A percentile compares a stretch with the other conserved stretches of the same genome.
These are phyloP conservation scores for Sordariomycetes sp. DNA, from an alignment of 2,329 filamentous ascomycete genomes.

Conservation along the genomic window DNA sequence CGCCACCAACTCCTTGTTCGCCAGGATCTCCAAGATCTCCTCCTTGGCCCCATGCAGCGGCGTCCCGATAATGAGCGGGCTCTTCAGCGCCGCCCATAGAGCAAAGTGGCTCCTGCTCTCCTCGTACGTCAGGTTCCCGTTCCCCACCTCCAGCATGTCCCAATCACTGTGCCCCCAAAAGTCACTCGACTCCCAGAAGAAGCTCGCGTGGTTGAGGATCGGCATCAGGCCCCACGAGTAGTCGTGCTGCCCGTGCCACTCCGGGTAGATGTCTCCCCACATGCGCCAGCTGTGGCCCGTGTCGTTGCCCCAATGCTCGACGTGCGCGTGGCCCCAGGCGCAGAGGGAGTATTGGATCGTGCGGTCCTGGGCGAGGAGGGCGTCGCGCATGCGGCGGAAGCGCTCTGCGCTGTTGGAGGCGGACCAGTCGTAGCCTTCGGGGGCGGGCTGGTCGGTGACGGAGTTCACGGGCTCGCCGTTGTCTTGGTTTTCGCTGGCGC, in stretches of 20 bases:
- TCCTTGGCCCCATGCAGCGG: constrained; percentile 20
- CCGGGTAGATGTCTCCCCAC: constrained; percentile 24
- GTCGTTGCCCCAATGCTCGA: constrained; percentile 32
- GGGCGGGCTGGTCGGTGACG: constrained; percentile 18
- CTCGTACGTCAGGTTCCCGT: constrained; percentile 26
- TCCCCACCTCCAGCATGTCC: constrained; percentile 38
- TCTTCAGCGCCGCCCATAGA: constrained; percentile 36
- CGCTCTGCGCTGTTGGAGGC: constrained; percentile 30
- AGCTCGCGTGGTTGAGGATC: constrained; percentile 35
- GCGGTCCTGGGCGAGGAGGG: constrained; percentile 26
- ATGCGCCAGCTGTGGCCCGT: constrained; percentile 33
- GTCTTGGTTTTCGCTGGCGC: constrained; percentile 8
- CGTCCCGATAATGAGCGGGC: constrained; percentile 33
- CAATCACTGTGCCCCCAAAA: constrained; percentile 37
- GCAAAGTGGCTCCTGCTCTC: constrained; percentile 36
- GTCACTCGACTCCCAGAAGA: constrained; percentile 25
- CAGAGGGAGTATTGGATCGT: constrained; percentile 38
- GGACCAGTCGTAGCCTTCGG: constrained; percentile 34
- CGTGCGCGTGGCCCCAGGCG: constrained; percentile 36
- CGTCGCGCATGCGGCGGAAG: constrained; percentile 37
- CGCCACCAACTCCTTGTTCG: constrained; percentile 22
- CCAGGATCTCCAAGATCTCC: constrained; percentile 23
- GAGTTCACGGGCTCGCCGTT: constrained; percentile 9
- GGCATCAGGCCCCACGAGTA: constrained; percentile 14
- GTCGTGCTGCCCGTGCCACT: constrained; percentile 16